Evolutionary conservation across 2,329 filamentous ascomycete species (phyloP).

Genomic region (Tolypocladium inflatum): DNA sequence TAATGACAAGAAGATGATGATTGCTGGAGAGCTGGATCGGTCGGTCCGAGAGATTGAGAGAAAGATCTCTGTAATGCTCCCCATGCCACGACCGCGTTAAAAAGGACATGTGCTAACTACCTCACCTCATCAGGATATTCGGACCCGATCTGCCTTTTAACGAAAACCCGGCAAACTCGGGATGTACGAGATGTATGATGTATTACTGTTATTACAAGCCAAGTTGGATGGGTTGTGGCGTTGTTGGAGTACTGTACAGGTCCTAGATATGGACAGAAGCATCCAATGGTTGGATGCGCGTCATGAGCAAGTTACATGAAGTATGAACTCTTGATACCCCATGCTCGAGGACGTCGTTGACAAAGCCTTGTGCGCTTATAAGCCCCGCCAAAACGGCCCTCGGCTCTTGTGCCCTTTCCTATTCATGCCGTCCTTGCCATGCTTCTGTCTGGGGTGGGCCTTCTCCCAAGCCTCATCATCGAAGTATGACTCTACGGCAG

Average conservation of each 20-base stretch:
- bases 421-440: conserved; percentile 12
- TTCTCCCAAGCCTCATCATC: conserved; percentile 71
- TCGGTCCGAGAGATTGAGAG: conserved; percentile 90
- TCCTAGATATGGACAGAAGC: background rate
- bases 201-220: conserved; percentile 14
- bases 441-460: conserved; percentile 40
- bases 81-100: background rate
- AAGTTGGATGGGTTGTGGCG: conserved; percentile 7
- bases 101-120: conserved; percentile 12
- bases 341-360: conserved; percentile 2
- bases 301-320: conserved; percentile 8
- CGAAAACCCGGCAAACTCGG: conserved; percentile 1
- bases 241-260: conserved; percentile 1
- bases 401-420: conserved; percentile 20
- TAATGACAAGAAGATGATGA: conserved; percentile 88
- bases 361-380: conserved; percentile 2
- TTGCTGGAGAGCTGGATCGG: conserved; percentile 85
- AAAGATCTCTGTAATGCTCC: conserved; percentile 61
- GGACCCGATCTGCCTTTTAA: conserved; percentile 51
- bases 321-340: conserved; percentile 17
- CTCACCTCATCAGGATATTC: conserved; percentile 35
- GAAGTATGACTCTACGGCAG: conserved; percentile 53
- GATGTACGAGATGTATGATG: background rate
- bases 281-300: conserved; percentile 1
- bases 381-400: conserved; percentile 21